phyloP scores from a whole-genome alignment of 768 basidiomycete species.

The Kwoniella botswanensis region DNA sequence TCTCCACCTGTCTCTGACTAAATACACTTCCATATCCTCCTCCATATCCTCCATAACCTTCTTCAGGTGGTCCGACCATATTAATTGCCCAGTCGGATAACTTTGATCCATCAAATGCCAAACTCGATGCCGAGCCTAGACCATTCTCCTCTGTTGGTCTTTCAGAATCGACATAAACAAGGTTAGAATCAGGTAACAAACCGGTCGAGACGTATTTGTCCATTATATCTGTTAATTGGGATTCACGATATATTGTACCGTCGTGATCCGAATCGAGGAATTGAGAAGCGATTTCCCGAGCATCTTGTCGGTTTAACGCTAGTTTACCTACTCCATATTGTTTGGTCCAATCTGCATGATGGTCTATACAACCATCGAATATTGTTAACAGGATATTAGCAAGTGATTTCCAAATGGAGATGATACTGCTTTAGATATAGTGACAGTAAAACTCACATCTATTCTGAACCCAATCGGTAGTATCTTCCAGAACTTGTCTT shows the following conservation, averaged over 20 bases:
- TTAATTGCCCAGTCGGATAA: neutral
- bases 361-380: neutral
- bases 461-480: neutral
- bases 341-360: neutral
- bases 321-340: neutral
- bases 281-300: neutral
- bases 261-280: neutral
- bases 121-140: neutral
- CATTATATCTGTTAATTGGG: neutral
- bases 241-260: neutral
- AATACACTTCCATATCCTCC: neutral
- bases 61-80: neutral
- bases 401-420: neutral
- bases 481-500: neutral
- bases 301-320: neutral
- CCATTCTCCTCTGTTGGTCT: neutral
- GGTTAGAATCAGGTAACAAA: neutral
- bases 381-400: neutral
- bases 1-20: neutral
- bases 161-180: neutral
- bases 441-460: conserved; percentile 1
- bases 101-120: neutral
- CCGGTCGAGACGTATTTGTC: neutral
- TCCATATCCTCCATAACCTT: neutral
- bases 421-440: neutral